A percentile compares a stretch with the other conserved stretches of the same genome.
phyloP scores from a whole-genome alignment of 352 stramenopile species.

The Globisporangium echinulatum region DNA sequence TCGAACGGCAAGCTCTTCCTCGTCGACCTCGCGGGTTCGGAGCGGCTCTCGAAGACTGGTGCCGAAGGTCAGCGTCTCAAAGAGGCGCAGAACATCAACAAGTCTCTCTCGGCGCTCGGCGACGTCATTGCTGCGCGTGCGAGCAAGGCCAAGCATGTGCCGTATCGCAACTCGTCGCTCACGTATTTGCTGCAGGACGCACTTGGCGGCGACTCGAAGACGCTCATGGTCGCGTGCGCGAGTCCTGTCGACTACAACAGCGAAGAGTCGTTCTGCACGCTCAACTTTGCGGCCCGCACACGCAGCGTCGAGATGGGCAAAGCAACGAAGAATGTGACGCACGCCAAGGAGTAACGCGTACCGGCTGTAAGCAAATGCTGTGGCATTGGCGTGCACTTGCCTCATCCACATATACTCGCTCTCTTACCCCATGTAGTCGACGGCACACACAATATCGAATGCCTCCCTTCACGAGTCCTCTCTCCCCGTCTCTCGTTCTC shows the following conservation, averaged over 20 bases:
- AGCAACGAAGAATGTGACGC: conserved; percentile 76
- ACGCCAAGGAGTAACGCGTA: conserved; percentile 21
- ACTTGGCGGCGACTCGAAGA: conserved; percentile 88
- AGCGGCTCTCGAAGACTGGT: conserved; percentile 87
- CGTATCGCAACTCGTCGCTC: conserved; percentile 93
- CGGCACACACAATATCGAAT: too few species aligned
- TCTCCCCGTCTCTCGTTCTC: too few species aligned
- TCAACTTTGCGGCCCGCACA: conserved; percentile 87
- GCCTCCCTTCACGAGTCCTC: too few species aligned
- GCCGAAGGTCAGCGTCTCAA: conserved; percentile 84
- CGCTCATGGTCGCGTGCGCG: conserved; percentile 90
- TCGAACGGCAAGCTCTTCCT: conserved; percentile 80
- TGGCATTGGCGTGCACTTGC: too few species aligned
- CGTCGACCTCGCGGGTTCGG: conserved; percentile 87
- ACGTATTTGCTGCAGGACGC: conserved; percentile 93
- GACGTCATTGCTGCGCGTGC: conserved; percentile 93
- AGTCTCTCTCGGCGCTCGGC: conserved; percentile 92
- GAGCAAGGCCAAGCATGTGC: conserved; percentile 89
- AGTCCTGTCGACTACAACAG: conserved; percentile 89
- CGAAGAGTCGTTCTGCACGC: conserved; percentile 89
- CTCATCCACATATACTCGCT: too few species aligned
- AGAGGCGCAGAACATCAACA: conserved; percentile 93
- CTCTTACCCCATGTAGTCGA: too few species aligned
- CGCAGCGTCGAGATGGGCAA: conserved; percentile 88
- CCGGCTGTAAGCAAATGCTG: too few species aligned